Base-by-base conservation (phyloP, 2,329 filamentous ascomycete genomes). In the Falciphora oryzae region DNA sequence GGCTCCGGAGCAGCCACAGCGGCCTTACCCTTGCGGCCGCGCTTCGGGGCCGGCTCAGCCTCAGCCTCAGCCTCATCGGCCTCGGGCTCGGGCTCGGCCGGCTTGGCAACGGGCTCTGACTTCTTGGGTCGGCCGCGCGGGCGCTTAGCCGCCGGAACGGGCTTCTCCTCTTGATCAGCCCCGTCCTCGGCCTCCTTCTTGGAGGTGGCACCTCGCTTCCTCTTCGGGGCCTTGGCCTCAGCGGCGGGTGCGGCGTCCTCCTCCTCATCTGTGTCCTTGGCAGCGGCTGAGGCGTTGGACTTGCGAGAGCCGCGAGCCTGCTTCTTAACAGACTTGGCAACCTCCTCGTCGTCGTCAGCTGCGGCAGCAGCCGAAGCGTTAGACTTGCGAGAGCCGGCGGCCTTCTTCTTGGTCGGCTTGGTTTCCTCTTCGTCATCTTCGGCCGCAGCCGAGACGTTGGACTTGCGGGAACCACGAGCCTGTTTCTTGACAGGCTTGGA, bases 401-500 rank as follows among this genome's bases (percentile, higher is more conserved):
- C 38, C 28, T 57, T 57, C 28, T 64, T 64, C 28, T 65, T 65
- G 59, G 64, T 27, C 8, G 62, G 44, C 59, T 67, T 62, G 22
- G 38, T 3, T 1, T 64, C 66, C 14, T 61, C 58, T 3, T 62
- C 53, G 44, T 66, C 63, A 25, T 29, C 57, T 29, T 67, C 64
- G 4, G 66, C 66, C 50, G 69, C 66, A 13, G 59, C 66, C 10
- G 65, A 66, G n/a, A 65, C 67, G 60, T 72, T 69, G 35, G 69
- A 67, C 65, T 73, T 72, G 67, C 74, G 75, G 35, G 62, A 25
- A 18, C 57, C 63, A 56, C 61, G 65, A 63, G 44, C 68, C 65
- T 63, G 71, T 68, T 63, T 71, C 67, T 65, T 71, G 56, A 59
- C 57, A 61, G 63, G 67, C 67, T 69, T 77, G 62, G 71, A 67